Evolutionary conservation across 2,329 filamentous ascomycete genomes (phyloP), one percentile per base, ranked within the genome.

Genomic region (Tolypocladium cylindrosporum): DNA sequence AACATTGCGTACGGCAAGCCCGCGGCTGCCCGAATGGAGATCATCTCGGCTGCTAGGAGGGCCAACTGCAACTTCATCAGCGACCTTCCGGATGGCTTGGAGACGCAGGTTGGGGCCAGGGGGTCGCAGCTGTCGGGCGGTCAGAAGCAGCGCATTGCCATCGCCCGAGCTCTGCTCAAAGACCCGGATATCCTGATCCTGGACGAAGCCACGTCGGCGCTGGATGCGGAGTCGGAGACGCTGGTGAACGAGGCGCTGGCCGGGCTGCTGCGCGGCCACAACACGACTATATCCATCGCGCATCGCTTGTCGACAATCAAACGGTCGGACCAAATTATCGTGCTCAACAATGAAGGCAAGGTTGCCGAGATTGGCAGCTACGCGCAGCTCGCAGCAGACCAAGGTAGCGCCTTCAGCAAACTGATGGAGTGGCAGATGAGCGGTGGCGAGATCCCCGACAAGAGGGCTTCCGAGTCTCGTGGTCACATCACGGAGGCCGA

Each of bases 391-490:
- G 89, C 87, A 56, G 78, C 82, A 6, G 84, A 90, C 60, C 81
- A 83, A 19, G 77, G 88, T 11, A 95, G 93, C 56, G 91, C 92
- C 2, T 99, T 99, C 69, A 93, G 87, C 66, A 94, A 89, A 74
- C 79, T 99, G 56, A 99, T 99, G 94, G 93, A 97, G 74, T 97
- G 92, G 92, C 94, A 99, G 75, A 89, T 97, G 84, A 94, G 83
- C 66, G 93, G 92, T 14, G 88, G 89, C 10, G 91, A 96, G 58
- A 68, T 78, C 10, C 71, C 78, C 0, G 71, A 79, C 4, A 74
- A 76, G 40, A 69, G 63, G 24, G 68, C 61, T 54, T 67, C 62
- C 27, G 69, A 67, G n/a, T 64, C 65, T 3, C 69, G 68, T 11
- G 71, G 72, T 4, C 72, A 76, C 59, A 75, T 83, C 48, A 78